Conservation (phyloP, 2,329 filamentous ascomycete genomes). For the Ploettnerulaceae sp. region DNA sequence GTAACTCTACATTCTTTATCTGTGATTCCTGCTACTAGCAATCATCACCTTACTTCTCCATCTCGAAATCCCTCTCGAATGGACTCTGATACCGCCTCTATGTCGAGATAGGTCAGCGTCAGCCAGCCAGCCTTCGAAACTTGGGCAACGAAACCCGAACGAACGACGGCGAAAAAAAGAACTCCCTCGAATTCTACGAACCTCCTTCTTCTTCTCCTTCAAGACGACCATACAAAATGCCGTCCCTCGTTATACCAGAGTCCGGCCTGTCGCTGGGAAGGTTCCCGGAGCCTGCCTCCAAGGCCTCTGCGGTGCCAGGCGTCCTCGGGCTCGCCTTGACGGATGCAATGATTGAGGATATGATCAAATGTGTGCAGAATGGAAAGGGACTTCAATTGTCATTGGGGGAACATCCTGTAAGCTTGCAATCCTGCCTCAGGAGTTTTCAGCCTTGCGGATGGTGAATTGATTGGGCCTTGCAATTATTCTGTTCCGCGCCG, state of each 20-base stretch:
- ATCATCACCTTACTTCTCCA: constrained; percentile 2
- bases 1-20: neutral
- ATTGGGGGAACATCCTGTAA: constrained; percentile 55
- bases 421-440: constrained; percentile 32
- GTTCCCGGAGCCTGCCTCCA: constrained; percentile 36
- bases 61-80: constrained; percentile 13
- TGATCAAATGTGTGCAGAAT: constrained; percentile 56
- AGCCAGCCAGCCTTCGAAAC: constrained; percentile 20
- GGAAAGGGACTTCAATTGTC: constrained; percentile 53
- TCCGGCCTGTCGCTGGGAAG: constrained; percentile 51
- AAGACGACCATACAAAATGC: constrained; percentile 38
- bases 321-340: constrained; percentile 55
- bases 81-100: constrained; percentile 22
- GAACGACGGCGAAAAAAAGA: constrained; percentile 3
- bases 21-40: neutral
- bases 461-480: neutral
- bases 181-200: constrained; percentile 9
- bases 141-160: constrained; percentile 21
- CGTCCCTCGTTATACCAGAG: constrained; percentile 52
- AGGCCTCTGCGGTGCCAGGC: constrained; percentile 45
- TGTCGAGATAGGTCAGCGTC: constrained; percentile 23
- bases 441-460: constrained; percentile 1
- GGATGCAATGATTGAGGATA: constrained; percentile 54
- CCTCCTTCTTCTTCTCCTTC: constrained; percentile 1
- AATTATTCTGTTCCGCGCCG: constrained; percentile 8